These are phyloP conservation scores for Gyrodon lividus DNA, from an alignment of 768 basidiomycete species.

Conservation along the genomic window DNA sequence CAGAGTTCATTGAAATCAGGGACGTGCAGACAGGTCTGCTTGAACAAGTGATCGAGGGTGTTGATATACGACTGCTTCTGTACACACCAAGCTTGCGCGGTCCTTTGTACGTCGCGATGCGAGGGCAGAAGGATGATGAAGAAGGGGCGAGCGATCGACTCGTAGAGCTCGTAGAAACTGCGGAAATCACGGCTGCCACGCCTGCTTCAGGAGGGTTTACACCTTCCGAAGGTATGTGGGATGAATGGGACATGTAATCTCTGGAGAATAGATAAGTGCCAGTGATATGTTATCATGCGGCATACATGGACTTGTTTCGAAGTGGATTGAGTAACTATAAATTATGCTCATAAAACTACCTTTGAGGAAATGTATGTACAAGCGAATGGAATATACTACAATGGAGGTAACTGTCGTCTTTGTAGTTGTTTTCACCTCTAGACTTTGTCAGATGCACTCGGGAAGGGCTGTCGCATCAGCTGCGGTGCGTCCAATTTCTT, in stretches of 20 bases:
- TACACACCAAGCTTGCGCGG: constrained; percentile 33
- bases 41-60: constrained; percentile 79
- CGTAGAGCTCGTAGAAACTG: constrained; percentile 67
- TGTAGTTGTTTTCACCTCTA: neutral
- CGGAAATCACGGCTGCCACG: constrained; percentile 47
- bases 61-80: constrained; percentile 66
- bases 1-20: constrained; percentile 75
- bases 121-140: constrained; percentile 55
- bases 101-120: constrained; percentile 62
- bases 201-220: constrained; percentile 20
- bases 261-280: neutral
- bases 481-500: neutral
- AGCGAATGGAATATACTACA: constrained; percentile 11
- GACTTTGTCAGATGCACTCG: neutral
- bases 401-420: neutral
- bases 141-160: constrained; percentile 61
- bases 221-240: constrained; percentile 45
- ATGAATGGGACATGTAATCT: constrained; percentile 70
- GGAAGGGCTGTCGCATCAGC: neutral
- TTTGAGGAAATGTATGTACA: constrained; percentile 14
- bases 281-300: too few relatives aligned
- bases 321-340: constrained; percentile 9
- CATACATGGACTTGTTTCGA: too few relatives aligned
- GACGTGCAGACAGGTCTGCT: constrained; percentile 61
- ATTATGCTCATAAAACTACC: constrained; percentile 11